These are phyloP conservation scores for Anthracocystis walkeri DNA, from an alignment of 1,284 basidiomycete species.

Conservation along the genomic window DNA sequence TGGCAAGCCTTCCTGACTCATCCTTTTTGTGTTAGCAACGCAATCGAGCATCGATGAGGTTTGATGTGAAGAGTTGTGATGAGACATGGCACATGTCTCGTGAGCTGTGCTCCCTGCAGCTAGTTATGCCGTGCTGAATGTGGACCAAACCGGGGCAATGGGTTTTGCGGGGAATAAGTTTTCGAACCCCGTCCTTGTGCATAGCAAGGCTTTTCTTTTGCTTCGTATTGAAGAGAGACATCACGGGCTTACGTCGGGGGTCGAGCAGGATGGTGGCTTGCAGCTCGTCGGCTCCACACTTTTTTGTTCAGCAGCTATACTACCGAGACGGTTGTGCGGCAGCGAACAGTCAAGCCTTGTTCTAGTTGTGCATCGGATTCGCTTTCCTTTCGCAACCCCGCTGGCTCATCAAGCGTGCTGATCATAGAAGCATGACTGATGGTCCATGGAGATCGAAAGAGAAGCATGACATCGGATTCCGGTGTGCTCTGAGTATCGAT, in stretches of 20 bases:
- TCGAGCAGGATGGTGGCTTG: slow-evolving; percentile 1
- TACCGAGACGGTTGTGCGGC: neutral
- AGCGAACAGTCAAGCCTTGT: neutral
- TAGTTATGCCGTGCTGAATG: too few relatives aligned
- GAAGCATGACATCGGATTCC: too few relatives aligned
- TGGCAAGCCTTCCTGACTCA: neutral
- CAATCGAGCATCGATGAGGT: neutral
- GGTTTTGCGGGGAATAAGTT: neutral
- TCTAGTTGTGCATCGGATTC: neutral
- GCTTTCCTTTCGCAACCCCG: neutral
- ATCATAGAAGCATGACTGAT: too few relatives aligned
- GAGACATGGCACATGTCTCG: too few relatives aligned
- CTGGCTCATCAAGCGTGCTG: too few relatives aligned
- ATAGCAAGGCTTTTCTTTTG: neutral
- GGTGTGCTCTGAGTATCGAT: too few relatives aligned
- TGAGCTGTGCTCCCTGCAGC: too few relatives aligned
- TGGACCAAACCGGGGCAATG: neutral
- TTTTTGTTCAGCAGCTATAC: neutral
- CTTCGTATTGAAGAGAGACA: too few relatives aligned
- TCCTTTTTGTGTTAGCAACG: neutral
- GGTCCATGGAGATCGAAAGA: too few relatives aligned
- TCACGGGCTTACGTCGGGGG: neutral
- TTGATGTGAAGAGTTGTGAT: too few relatives aligned
- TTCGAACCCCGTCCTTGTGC: neutral
- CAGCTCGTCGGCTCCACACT: slow-evolving; percentile 1